Conservation (phyloP, 805 yeast species). For the Danielozyma ontarioensis region DNA sequence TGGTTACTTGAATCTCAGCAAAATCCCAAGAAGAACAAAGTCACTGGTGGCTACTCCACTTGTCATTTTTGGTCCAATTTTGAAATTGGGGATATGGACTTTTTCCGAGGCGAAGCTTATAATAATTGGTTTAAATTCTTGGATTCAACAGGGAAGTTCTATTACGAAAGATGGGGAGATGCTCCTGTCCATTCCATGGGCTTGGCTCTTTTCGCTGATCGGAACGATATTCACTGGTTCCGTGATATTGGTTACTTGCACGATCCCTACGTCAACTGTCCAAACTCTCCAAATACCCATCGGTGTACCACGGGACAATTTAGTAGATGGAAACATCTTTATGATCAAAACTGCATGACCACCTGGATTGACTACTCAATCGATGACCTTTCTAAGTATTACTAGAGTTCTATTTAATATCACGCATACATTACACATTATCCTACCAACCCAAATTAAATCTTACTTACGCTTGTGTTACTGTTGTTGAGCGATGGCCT, state of each 20-base stretch:
- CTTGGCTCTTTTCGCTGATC: constrained; percentile 65
- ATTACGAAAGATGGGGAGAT: constrained; percentile 92
- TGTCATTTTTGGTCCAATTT: constrained; percentile 93
- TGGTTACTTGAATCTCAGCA: constrained; percentile 50
- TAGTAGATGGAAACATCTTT: constrained; percentile 43
- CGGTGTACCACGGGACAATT: constrained; percentile 55
- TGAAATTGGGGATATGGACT: constrained; percentile 82
- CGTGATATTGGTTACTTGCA: constrained; percentile 78
- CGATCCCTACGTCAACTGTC: constrained; percentile 73
- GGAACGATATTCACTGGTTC: constrained; percentile 74
- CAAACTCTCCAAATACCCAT: constrained; percentile 41
- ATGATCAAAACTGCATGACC: constrained; percentile 70
- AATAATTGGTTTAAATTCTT: constrained; percentile 55
- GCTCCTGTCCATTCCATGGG: constrained; percentile 87
- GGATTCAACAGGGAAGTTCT: constrained; percentile 73
- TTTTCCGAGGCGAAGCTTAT: constrained; percentile 66
- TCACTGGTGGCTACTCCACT: constrained; percentile 49
- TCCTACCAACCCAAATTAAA: background rate
- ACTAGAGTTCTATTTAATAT: no score
- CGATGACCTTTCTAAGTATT: no score
- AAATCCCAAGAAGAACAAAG: constrained; percentile 38
- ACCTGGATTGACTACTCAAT: constrained; percentile 54
- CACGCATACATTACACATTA: background rate
- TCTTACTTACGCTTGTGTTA: background rate
- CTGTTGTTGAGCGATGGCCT: background rate